Conservation (phyloP, 352 stramenopile genomes). For the Phytophthora hybrid region DNA sequence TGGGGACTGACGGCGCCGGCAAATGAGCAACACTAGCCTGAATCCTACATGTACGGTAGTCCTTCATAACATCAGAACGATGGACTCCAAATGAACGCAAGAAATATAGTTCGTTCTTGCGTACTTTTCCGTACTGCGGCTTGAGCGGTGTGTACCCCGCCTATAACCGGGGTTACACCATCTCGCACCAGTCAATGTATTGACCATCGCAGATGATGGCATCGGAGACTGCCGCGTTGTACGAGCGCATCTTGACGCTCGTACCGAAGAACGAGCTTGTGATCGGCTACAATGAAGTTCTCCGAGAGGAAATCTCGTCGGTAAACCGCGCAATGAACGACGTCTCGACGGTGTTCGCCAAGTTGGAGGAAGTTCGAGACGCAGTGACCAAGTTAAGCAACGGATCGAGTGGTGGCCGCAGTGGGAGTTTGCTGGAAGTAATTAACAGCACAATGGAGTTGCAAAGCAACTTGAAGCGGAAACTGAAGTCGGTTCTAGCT, state of each 20-base stretch:
- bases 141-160: no score
- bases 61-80: no score
- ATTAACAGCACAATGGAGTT: slow-evolving; percentile 1
- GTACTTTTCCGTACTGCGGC: no score
- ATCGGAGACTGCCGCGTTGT: slow-evolving; percentile 4
- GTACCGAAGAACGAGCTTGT: slow-evolving; percentile 12
- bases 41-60: no score
- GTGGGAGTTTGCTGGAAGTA: neutral
- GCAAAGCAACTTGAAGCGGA: slow-evolving; percentile 2
- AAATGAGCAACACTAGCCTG: no score
- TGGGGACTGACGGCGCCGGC: no score
- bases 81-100: no score
- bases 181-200: neutral
- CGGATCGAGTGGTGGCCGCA: slow-evolving; percentile 1
- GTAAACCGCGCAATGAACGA: slow-evolving; percentile 15
- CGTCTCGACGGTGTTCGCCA: slow-evolving; percentile 16
- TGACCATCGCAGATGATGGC: neutral
- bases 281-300: slow-evolving; percentile 12
- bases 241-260: slow-evolving; percentile 25
- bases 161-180: no score
- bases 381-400: slow-evolving; percentile 17
- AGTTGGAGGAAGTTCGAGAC: slow-evolving; percentile 23
- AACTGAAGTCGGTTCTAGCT: neutral
- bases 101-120: no score
- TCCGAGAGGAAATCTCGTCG: slow-evolving; percentile 6